Percentiles rank a stretch among this genome's conserved stretches.
Conservation (phyloP, 192 early-diverging fungal genomes). For the Coemansia umbellata region DNA sequence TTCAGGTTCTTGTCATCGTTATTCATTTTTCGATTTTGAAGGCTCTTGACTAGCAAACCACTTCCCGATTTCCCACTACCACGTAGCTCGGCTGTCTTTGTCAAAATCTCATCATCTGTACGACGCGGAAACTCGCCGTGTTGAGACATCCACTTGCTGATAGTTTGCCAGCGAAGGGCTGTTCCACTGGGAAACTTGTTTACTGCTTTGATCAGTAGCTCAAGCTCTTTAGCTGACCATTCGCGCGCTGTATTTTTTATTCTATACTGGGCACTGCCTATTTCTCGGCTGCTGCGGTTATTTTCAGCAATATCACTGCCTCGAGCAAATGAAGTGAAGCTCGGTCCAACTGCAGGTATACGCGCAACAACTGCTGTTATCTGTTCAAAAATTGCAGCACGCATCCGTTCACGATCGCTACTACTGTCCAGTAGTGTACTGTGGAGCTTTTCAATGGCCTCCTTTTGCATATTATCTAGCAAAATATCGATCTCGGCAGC, state of each 20-base stretch:
- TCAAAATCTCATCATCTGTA: constrained; percentile 66
- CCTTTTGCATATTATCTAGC: constrained; percentile 51
- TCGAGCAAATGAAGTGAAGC: constrained; percentile 18
- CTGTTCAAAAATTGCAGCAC: not conserved
- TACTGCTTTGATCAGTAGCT: constrained; percentile 71
- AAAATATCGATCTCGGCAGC: constrained; percentile 54
- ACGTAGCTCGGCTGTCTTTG: constrained; percentile 65
- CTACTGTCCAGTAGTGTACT: constrained; percentile 12
- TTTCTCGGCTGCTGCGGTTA: constrained; percentile 4
- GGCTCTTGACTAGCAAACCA: constrained; percentile 32
- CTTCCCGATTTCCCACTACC: constrained; percentile 50
- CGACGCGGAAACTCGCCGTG: constrained; percentile 62
- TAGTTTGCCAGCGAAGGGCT: constrained; percentile 70
- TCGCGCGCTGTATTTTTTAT: constrained; percentile 12
- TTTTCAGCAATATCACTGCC: constrained; percentile 14
- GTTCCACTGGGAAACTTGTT: constrained; percentile 81
- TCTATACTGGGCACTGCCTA: not conserved
- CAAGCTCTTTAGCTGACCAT: constrained; percentile 72
- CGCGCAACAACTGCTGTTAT: constrained; percentile 1
- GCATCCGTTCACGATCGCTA: not conserved
- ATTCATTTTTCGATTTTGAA: constrained; percentile 34
- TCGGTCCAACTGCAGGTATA: constrained; percentile 8
- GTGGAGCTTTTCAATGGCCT: constrained; percentile 35
- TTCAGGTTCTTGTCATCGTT: not conserved
- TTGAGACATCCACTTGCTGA: constrained; percentile 71